Percentiles rank a stretch among this genome's conserved stretches.
These are phyloP conservation scores for Hura crepitans DNA, from an alignment of 441 rosid species.

Conservation along the genomic window DNA sequence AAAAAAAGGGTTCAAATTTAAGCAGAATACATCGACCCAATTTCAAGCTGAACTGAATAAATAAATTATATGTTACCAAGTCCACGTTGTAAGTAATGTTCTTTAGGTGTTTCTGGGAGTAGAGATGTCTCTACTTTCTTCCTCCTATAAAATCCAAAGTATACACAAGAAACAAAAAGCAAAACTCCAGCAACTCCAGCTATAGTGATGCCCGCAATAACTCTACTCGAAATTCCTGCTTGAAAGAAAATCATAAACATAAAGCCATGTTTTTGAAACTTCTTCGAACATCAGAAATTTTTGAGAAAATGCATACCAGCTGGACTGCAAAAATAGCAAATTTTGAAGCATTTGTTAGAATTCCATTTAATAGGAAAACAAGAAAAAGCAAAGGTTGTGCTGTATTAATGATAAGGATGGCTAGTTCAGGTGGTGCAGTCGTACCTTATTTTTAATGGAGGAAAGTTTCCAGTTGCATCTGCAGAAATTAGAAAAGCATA, in stretches of 20 bases:
- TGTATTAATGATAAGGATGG: background rate
- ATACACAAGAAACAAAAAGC: conserved; percentile 27
- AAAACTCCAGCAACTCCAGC: conserved; percentile 35
- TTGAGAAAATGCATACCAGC: conserved; percentile 26
- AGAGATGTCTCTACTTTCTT: conserved; percentile 30
- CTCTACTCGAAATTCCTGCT: conserved; percentile 44
- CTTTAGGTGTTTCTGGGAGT: conserved; percentile 26
- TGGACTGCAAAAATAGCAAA: conserved; percentile 38
- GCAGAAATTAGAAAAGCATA: conserved; percentile 23
- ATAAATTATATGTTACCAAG: conserved; percentile 28
- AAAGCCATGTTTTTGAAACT: background rate
- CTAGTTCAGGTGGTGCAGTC: background rate
- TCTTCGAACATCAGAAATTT: background rate
- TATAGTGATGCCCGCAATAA: conserved; percentile 41
- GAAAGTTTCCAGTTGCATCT: conserved; percentile 52
- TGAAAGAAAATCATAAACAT: conserved; percentile 1
- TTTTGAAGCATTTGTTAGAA: conserved; percentile 21
- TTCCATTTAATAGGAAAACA: background rate
- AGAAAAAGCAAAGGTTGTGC: background rate
- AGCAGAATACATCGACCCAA: background rate
- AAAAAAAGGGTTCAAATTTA: background rate
- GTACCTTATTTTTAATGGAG: conserved; percentile 47
- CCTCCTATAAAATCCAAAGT: conserved; percentile 31
- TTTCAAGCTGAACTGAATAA: too few species aligned
- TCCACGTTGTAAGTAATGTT: conserved; percentile 24